Evolutionary conservation across 2,329 filamentous ascomycete species (phyloP).

Genomic region (Alternaria triticimaculans): DNA sequence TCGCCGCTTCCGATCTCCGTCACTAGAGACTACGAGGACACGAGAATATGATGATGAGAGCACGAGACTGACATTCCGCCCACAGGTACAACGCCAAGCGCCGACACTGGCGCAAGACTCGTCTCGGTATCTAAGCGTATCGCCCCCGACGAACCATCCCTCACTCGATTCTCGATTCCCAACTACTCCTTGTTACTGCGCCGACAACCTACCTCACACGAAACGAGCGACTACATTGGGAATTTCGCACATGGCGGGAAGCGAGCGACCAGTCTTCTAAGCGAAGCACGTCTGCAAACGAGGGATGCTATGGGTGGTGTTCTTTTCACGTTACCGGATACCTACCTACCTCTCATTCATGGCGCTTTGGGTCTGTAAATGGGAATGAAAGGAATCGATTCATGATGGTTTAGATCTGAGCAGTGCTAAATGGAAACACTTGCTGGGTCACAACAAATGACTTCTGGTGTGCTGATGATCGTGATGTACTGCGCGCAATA

Average conservation of each 20-base stretch:
- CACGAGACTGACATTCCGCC: slow-evolving; percentile 18
- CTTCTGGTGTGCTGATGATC: not conserved
- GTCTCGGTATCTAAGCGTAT: slow-evolving; percentile 91
- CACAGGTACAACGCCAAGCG: slow-evolving; percentile 99
- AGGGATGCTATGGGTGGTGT: slow-evolving; percentile 33
- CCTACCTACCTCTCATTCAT: slow-evolving; percentile 35
- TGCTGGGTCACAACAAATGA: slow-evolving; percentile 41
- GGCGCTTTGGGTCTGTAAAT: slow-evolving; percentile 48
- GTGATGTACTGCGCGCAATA: slow-evolving; percentile 2
- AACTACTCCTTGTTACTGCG: slow-evolving; percentile 29
- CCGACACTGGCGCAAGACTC: slow-evolving; percentile 99
- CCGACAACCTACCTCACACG: slow-evolving; percentile 22
- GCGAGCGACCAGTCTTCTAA: slow-evolving; percentile 35
- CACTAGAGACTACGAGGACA: slow-evolving; percentile 3
- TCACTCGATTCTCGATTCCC: slow-evolving; percentile 45
- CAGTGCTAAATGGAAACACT: slow-evolving; percentile 45
- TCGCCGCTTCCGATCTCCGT: not conserved
- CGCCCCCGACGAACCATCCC: slow-evolving; percentile 51
- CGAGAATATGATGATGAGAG: not conserved
- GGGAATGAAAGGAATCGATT: slow-evolving; percentile 27
- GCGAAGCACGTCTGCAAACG: slow-evolving; percentile 30
- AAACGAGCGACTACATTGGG: slow-evolving; percentile 36
- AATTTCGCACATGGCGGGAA: slow-evolving; percentile 39
- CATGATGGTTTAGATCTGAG: slow-evolving; percentile 47
- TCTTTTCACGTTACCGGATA: slow-evolving; percentile 34